Evolutionary conservation across 495 filamentous ascomycete species (phyloP).

Genomic region (Cercophora newfieldiana): DNA sequence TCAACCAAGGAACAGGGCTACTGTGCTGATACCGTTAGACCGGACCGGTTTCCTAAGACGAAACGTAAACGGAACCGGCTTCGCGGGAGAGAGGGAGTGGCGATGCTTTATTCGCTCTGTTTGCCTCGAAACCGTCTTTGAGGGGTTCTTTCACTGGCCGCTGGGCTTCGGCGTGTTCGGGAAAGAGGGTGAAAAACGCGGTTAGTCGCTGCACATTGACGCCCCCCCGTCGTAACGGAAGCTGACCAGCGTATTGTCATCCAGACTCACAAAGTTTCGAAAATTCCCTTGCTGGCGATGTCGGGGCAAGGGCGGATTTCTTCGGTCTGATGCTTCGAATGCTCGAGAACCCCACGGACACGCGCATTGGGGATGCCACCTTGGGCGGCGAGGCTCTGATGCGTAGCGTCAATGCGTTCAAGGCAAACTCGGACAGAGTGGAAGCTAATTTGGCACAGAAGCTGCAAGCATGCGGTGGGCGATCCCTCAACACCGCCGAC

Average conservation of each 20-base stretch:
- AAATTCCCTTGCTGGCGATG: not conserved
- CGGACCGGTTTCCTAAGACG: slow-evolving; percentile 1
- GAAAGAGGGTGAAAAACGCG: not conserved
- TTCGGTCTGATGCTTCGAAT: not conserved
- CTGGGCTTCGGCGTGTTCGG: slow-evolving; percentile 14
- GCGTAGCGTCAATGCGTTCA: not conserved
- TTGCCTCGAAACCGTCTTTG: not conserved
- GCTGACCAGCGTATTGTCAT: not conserved
- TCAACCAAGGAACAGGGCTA: not conserved
- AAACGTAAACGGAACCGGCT: not conserved
- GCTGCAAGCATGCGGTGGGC: not conserved
- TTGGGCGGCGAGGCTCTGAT: not conserved
- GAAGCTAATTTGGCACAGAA: not conserved
- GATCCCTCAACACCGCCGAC: not conserved
- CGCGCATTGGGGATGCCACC: not conserved
- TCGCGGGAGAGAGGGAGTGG: slow-evolving; percentile 3
- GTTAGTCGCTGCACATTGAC: no score
- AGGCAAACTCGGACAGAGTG: not conserved
- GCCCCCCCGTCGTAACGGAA: not conserved
- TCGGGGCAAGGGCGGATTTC: not conserved
- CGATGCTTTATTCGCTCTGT: slow-evolving; percentile 2
- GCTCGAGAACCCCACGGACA: not conserved
- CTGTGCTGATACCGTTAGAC: not conserved
- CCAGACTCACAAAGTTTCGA: not conserved
- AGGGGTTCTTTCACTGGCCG: slow-evolving; percentile 12